Conservation (phyloP, 495 filamentous ascomycete genomes). For the Xylaria palmicola region DNA sequence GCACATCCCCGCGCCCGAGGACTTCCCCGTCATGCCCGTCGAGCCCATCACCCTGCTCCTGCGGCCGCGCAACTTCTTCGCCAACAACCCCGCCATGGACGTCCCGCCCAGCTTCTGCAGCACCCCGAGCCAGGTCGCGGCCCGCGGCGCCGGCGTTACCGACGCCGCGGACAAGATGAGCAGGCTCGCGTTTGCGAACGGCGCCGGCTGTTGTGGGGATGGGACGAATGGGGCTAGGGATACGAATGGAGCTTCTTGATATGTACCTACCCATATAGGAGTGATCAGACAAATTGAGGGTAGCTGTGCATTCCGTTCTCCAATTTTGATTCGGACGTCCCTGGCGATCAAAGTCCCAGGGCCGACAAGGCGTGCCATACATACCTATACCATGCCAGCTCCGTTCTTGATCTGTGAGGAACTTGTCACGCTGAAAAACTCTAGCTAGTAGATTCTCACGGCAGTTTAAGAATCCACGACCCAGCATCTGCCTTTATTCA, state of each 20-base stretch:
- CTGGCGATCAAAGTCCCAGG: too few relatives aligned
- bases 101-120: constrained; percentile 77
- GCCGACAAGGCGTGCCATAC: too few relatives aligned
- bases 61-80: constrained; percentile 85
- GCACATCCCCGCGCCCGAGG: constrained; percentile 90
- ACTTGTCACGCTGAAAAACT: too few relatives aligned
- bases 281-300: too few relatives aligned
- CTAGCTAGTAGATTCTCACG: too few relatives aligned
- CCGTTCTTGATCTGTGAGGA: too few relatives aligned
- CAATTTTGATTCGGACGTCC: too few relatives aligned
- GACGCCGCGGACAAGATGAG: constrained; percentile 49
- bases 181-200: constrained; percentile 39
- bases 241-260: constrained; percentile 18
- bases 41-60: constrained; percentile 86
- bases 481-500: too few relatives aligned
- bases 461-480: too few relatives aligned
- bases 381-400: too few relatives aligned
- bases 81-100: constrained; percentile 80
- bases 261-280: too few relatives aligned
- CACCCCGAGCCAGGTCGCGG: constrained; percentile 68
- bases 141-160: constrained; percentile 42
- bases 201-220: constrained; percentile 31
- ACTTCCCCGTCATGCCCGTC: constrained; percentile 93
- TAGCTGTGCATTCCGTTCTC: too few relatives aligned
- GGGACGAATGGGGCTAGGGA: constrained; percentile 24